Percentiles rank a stretch among this genome's conserved stretches.
phyloP scores from a whole-genome alignment of 495 filamentous ascomycete species.

The Penicillium paxilli region DNA sequence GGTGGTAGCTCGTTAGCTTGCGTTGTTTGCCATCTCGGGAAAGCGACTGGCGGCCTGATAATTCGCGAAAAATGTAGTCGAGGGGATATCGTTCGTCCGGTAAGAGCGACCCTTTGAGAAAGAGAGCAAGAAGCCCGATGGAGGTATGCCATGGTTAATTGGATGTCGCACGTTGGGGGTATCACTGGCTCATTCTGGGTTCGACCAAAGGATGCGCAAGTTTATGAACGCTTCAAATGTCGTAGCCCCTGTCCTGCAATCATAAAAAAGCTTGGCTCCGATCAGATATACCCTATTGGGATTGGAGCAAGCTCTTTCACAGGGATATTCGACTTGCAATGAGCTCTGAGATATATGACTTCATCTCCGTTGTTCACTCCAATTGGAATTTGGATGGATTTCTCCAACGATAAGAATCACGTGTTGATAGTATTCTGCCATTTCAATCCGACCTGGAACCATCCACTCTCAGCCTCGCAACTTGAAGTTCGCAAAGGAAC shows the following conservation, averaged over 20 bases:
- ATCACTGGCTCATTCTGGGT: constrained; percentile 16
- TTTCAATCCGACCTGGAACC: no score
- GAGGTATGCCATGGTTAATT: constrained; percentile 4
- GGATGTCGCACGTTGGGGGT: constrained; percentile 7
- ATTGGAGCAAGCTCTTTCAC: background rate
- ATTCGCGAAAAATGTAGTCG: constrained; percentile 7
- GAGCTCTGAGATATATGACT: background rate
- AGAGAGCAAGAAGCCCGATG: background rate
- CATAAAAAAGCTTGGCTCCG: background rate
- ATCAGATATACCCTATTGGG: no score
- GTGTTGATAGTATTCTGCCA: constrained; percentile 4
- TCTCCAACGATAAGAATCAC: constrained; percentile 9
- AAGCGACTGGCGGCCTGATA: constrained; percentile 28
- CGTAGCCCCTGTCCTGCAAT: background rate
- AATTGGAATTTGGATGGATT: background rate
- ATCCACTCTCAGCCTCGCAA: no score
- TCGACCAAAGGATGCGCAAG: background rate
- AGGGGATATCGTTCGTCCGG: background rate
- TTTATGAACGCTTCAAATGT: background rate
- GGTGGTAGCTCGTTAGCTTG: constrained; percentile 14
- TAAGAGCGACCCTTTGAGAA: background rate
- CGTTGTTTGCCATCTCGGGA: constrained; percentile 37
- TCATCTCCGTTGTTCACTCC: no score
- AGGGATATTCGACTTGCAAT: background rate
- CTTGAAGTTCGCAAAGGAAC: no score